Base-by-base conservation (phyloP, 768 basidiomycete genomes). In the Coprinopsis strossmayeri region DNA sequence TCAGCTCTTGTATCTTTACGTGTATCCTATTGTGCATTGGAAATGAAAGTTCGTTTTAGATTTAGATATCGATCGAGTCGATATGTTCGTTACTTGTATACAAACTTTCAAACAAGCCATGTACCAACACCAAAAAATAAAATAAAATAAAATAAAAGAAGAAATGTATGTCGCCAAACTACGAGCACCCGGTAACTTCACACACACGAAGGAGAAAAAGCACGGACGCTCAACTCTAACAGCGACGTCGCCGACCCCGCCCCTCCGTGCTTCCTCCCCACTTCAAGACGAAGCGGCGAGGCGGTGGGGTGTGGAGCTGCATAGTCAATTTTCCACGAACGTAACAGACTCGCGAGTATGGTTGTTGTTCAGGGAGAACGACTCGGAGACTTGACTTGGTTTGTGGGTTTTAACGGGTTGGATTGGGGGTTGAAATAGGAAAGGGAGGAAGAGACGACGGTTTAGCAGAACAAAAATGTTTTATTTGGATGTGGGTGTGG, bases 151-250 rank as follows among this genome's bases (percentile, higher is more conserved):
- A 32, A 42, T 25, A 5, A 23, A 42, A 42, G 11, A 42, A 9
- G 25, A 45, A 27, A 45, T 48, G 42, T 51, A 5, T 46, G 44
- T 51, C 50, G 37, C 50, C 50, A 51, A 51, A 51, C 50, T 46
- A 51, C 50, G 50, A 51, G 35, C 21, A 46, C 46, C 10, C 13
- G 26, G 39, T 42, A 32, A 15, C 30, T 32, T 32, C 12, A 5
- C 28, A 5, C 45, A 21, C 50, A 34, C 9, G 20, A 43, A 18
- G 26, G 23, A 48, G 13, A 43, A 24, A 42, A 30, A 40, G 5
- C 12, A 20, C 9, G 12, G 23, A 28, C 15, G n/a, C 45, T 51
- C 50, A 51, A 51, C 50, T 51, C 50, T 46, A 15, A 41, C 27
- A 24, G 50, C 20, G 38, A 51, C 50, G 27, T 45, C n/a, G 26